These are phyloP conservation scores for Pichia gijzeniarum DNA, from an alignment of 805 yeast species.

Conservation along the genomic window DNA sequence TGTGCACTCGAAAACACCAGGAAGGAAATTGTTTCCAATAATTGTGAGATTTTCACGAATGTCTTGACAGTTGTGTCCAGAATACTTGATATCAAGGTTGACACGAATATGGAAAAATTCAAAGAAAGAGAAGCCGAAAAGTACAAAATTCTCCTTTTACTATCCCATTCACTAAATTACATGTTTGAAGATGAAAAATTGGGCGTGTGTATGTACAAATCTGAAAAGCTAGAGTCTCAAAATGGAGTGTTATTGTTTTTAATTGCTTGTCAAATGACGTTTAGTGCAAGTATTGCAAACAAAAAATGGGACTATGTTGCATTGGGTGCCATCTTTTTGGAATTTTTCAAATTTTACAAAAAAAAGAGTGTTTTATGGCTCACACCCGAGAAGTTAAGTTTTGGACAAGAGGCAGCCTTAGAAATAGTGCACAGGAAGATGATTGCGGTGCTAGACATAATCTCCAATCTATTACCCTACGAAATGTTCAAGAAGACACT, in stretches of 20 bases:
- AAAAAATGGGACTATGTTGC: slow-evolving; percentile 6
- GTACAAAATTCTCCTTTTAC: not conserved
- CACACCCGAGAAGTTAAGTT: slow-evolving; percentile 1
- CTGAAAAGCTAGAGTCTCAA: not conserved
- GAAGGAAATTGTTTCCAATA: not conserved
- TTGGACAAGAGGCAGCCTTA: slow-evolving; percentile 7
- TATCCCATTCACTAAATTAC: slow-evolving; percentile 1
- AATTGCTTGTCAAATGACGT: slow-evolving; percentile 6
- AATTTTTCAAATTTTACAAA: slow-evolving; percentile 24
- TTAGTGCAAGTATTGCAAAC: not conserved
- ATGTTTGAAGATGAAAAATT: slow-evolving; percentile 7
- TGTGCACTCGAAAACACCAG: slow-evolving; percentile 3
- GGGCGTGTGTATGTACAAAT: slow-evolving; percentile 1
- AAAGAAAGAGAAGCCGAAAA: not conserved
- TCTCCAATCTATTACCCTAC: slow-evolving; percentile 37
- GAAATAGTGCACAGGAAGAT: slow-evolving; percentile 15
- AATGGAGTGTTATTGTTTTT: slow-evolving; percentile 1
- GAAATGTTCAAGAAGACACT: slow-evolving; percentile 36
- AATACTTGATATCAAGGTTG: not conserved
- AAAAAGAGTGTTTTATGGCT: slow-evolving; percentile 2
- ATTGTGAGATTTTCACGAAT: not conserved
- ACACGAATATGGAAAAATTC: slow-evolving; percentile 1
- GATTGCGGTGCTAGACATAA: slow-evolving; percentile 33
- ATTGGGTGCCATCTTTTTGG: slow-evolving; percentile 15
- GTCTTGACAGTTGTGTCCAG: not conserved